These are phyloP conservation scores for Ilex aquifolium DNA, from an alignment of 257 asterid species.

Conservation along the genomic window DNA sequence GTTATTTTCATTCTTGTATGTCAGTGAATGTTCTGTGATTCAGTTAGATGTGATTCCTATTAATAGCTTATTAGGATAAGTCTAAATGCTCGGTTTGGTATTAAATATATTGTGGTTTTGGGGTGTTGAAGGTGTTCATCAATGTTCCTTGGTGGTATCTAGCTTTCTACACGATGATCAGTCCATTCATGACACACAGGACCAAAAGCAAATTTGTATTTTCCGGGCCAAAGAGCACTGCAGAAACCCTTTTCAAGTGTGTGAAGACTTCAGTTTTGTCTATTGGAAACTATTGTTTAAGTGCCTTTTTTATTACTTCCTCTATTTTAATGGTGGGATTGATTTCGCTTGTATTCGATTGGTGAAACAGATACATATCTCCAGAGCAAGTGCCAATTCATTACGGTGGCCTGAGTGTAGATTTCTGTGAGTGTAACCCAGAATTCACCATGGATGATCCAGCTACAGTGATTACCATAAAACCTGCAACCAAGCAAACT, in stretches of 20 bases:
- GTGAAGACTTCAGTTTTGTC: constrained; percentile 12
- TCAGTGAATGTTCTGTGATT: background rate
- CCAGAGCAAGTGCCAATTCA: constrained; percentile 86
- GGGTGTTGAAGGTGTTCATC: constrained; percentile 55
- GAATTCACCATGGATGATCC: constrained; percentile 78
- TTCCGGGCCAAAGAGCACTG: constrained; percentile 65
- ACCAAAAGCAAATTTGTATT: constrained; percentile 88
- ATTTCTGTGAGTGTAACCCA: constrained; percentile 85
- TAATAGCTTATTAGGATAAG: too few species aligned
- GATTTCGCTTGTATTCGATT: constrained; percentile 7
- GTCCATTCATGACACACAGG: constrained; percentile 85
- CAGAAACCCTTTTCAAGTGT: constrained; percentile 84
- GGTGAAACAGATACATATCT: constrained; percentile 49
- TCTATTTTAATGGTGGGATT: constrained; percentile 1
- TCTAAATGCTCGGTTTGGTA: background rate
- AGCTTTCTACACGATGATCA: constrained; percentile 80
- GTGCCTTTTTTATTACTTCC: background rate
- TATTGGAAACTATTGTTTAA: background rate
- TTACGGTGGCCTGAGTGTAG: constrained; percentile 85
- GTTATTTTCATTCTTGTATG: background rate
- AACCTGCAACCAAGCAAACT: constrained; percentile 81
- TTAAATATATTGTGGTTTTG: background rate
- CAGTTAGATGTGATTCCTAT: background rate
- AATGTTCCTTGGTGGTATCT: constrained; percentile 99
- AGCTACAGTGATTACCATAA: constrained; percentile 60